Conservation (phyloP, 129 eudicot species). For the Centrapalus pauciflorus region DNA sequence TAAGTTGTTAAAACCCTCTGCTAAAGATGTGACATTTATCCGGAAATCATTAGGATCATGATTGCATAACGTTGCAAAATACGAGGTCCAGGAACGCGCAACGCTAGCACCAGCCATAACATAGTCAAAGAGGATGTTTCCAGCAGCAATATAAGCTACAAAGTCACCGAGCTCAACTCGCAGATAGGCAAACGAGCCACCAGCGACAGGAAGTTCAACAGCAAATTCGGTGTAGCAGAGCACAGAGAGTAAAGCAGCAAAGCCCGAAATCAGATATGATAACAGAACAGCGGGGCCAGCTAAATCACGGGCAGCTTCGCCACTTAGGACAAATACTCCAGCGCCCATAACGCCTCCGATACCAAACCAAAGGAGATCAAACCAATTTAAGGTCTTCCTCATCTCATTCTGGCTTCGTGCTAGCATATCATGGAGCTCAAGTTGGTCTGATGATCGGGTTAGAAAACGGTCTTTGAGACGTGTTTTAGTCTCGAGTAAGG, state of each 20-base stretch:
- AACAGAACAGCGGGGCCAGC: slow-evolving; percentile 75
- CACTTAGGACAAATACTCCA: slow-evolving; percentile 82
- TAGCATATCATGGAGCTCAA: slow-evolving; percentile 48
- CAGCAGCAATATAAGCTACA: slow-evolving; percentile 71
- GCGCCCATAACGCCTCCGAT: slow-evolving; percentile 78
- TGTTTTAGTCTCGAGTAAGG: slow-evolving; percentile 38
- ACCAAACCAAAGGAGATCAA: slow-evolving; percentile 76
- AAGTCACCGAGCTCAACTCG: slow-evolving; percentile 83
- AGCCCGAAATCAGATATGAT: slow-evolving; percentile 60
- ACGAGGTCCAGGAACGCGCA: slow-evolving; percentile 82
- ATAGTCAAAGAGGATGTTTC: slow-evolving; percentile 72
- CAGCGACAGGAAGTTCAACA: slow-evolving; percentile 81
- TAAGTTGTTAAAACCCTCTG: slow-evolving; percentile 50
- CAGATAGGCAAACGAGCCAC: slow-evolving; percentile 74
- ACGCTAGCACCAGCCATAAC: slow-evolving; percentile 60
- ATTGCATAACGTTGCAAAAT: slow-evolving; percentile 73
- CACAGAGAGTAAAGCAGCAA: slow-evolving; percentile 70
- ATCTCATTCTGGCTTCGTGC: slow-evolving; percentile 55
- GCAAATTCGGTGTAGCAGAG: slow-evolving; percentile 81
- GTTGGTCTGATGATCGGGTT: slow-evolving; percentile 49
- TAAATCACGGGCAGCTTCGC: slow-evolving; percentile 45
- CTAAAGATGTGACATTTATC: slow-evolving; percentile 26
- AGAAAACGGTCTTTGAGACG: slow-evolving; percentile 56
- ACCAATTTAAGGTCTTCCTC: slow-evolving; percentile 62
- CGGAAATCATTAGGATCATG: slow-evolving; percentile 52